Evolutionary conservation across 768 basidiomycete species (phyloP).

Genomic region (Psilocybe azurescens): DNA sequence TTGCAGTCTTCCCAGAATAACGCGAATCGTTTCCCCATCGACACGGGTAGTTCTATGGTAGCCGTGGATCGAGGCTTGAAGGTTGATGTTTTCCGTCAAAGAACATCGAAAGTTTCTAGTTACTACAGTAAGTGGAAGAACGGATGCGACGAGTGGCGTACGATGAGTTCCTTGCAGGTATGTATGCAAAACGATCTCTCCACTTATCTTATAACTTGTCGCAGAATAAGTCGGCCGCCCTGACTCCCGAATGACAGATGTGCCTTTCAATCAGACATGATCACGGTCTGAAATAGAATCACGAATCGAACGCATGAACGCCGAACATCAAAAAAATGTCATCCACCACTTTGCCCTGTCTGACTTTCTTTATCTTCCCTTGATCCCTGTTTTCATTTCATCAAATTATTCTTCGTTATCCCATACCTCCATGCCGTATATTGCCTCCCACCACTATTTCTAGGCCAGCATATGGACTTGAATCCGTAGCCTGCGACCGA

Average conservation of each 20-base stretch:
- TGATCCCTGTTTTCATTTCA: neutral
- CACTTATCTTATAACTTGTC: neutral
- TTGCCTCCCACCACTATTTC: neutral
- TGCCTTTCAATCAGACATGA: neutral
- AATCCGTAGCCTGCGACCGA: neutral
- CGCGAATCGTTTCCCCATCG: no score
- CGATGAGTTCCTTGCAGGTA: no score
- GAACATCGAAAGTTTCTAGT: no score
- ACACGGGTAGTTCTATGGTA: no score
- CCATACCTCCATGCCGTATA: neutral
- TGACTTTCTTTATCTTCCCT: neutral
- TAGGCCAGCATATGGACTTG: neutral
- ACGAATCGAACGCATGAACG: neutral
- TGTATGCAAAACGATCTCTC: no score
- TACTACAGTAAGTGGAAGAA: no score
- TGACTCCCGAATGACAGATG: neutral
- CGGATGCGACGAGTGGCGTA: no score
- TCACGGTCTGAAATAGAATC: neutral
- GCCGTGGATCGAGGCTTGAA: no score
- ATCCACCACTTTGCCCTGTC: neutral
- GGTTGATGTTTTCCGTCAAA: no score
- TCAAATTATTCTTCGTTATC: neutral
- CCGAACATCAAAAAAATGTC: neutral
- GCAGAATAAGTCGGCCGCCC: neutral
- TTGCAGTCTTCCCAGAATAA: no score